A percentile compares a stretch with the other conserved stretches of the same genome.
These are phyloP conservation scores for Fusarium goolgardi DNA, from an alignment of 2,329 filamentous ascomycete species.

Conservation along the genomic window DNA sequence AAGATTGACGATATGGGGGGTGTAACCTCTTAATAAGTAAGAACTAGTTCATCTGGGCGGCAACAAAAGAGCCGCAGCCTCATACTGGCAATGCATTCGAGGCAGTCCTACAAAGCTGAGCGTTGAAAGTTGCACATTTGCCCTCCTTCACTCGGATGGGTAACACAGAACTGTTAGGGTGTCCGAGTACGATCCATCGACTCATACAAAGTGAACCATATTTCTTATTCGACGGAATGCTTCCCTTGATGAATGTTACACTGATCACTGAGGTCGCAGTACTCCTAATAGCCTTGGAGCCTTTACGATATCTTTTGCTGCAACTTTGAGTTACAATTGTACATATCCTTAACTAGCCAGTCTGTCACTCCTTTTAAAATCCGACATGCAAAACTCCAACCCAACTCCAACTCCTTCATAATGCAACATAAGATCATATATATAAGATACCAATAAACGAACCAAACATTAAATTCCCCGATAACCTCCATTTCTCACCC, in stretches of 20 bases:
- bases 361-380: neutral
- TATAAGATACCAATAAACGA: neutral
- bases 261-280: no score
- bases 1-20: neutral
- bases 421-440: neutral
- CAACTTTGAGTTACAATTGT: neutral
- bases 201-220: neutral
- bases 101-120: constrained; percentile 8
- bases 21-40: constrained; percentile 1
- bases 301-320: neutral
- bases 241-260: neutral
- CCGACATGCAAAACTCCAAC: neutral
- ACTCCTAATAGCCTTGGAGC: neutral
- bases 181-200: neutral
- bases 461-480: neutral
- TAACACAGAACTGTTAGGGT: neutral
- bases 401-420: neutral
- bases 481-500: neutral
- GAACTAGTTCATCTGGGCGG: neutral
- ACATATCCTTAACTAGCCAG: neutral
- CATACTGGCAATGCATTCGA: neutral
- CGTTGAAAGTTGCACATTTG: constrained; percentile 5
- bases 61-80: neutral
- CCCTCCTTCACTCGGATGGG: neutral
- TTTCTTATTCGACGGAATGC: neutral